Conservation (phyloP, 371 early-diverging fungal species). For the Rhizomucor miehei region DNA sequence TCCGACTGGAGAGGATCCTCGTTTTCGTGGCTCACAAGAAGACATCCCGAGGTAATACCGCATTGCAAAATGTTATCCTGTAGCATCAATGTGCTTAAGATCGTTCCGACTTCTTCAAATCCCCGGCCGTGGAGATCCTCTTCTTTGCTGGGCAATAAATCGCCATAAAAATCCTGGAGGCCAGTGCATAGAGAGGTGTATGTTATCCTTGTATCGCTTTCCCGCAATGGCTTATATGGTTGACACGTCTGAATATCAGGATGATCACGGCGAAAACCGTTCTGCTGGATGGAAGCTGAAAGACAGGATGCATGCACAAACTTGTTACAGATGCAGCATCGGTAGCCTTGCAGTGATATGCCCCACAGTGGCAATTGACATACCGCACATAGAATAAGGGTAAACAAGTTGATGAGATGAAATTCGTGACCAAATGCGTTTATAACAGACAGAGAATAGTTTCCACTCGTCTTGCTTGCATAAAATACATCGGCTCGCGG, state of each 20-base stretch:
- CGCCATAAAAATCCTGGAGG: constrained; percentile 21
- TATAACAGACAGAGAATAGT: constrained; percentile 8
- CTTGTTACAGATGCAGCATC: constrained; percentile 47
- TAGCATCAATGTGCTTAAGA: constrained; percentile 30
- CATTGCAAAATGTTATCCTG: constrained; percentile 41
- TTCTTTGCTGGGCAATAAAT: constrained; percentile 16
- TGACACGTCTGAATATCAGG: constrained; percentile 23
- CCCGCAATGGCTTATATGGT: constrained; percentile 26
- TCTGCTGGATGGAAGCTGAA: constrained; percentile 12
- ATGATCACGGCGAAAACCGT: constrained; percentile 3
- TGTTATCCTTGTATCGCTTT: constrained; percentile 28
- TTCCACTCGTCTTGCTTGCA: neutral
- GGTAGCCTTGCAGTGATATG: constrained; percentile 51
- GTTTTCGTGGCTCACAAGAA: constrained; percentile 19
- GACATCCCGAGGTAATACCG: constrained; percentile 41
- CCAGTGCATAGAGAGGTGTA: constrained; percentile 12
- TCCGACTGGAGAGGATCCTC: constrained; percentile 21
- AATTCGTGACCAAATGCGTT: constrained; percentile 42
- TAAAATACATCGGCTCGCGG: constrained; percentile 15
- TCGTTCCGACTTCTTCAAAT: constrained; percentile 38
- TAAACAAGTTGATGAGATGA: constrained; percentile 53
- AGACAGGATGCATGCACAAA: constrained; percentile 52
- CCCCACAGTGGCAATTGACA: constrained; percentile 61
- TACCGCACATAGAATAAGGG: constrained; percentile 48
- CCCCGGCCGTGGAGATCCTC: constrained; percentile 21